These are phyloP conservation scores for Phytophthora citrophthora DNA, from an alignment of 352 stramenopile genomes.

Conservation along the genomic window DNA sequence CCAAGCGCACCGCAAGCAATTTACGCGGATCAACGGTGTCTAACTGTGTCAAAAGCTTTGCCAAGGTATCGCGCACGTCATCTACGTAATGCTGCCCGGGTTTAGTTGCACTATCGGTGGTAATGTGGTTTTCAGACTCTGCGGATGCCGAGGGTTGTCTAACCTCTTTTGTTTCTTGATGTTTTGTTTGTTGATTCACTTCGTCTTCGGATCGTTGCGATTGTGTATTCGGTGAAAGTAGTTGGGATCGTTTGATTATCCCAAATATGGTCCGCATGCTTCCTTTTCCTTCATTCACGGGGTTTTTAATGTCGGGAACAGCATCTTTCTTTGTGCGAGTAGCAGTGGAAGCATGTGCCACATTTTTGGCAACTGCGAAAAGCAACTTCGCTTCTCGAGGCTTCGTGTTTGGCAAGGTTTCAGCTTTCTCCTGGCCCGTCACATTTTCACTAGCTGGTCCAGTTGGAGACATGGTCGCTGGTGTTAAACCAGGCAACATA, in stretches of 20 bases:
- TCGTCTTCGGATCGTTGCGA: conserved; percentile 4
- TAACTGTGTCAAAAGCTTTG: conserved; percentile 55
- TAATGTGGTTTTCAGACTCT: conserved; percentile 6
- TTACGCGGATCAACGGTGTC: conserved; percentile 73
- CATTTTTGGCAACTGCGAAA: conserved; percentile 38
- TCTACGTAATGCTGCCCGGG: conserved; percentile 37
- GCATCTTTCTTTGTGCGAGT: conserved; percentile 24
- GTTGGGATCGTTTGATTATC: conserved; percentile 50
- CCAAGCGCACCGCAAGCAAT: conserved; percentile 63
- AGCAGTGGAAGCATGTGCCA: conserved; percentile 26
- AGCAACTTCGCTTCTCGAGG: conserved; percentile 31
- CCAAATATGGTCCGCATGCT: conserved; percentile 51
- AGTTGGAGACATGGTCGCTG: conserved; percentile 23
- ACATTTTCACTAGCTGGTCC: conserved; percentile 18
- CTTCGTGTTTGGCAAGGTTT: conserved; percentile 10
- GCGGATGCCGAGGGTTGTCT: conserved; percentile 10
- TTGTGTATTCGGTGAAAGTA: conserved; percentile 1
- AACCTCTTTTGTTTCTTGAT: conserved; percentile 14
- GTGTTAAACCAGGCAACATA: conserved; percentile 30
- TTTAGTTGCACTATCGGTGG: background rate
- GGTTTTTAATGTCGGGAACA: conserved; percentile 5
- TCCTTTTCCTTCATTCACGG: conserved; percentile 3
- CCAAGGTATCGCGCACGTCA: conserved; percentile 47
- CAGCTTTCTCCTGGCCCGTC: conserved; percentile 20
- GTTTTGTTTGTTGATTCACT: conserved; percentile 2